Evolutionary conservation across 2,329 filamentous ascomycete species (phyloP).

Genomic region (Lecanicillium sp.): DNA sequence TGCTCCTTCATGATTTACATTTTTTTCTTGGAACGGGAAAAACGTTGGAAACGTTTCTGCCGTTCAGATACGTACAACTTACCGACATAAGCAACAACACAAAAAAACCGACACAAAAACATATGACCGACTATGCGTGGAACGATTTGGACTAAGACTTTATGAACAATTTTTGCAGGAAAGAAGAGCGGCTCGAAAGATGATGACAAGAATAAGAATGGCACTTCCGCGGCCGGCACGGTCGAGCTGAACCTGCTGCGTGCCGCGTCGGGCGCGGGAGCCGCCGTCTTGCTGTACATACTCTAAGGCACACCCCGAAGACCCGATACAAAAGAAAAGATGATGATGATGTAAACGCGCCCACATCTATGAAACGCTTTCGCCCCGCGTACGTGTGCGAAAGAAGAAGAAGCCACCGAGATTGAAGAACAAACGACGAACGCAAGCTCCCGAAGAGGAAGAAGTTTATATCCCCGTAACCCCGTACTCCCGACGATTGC

Average conservation of each 20-base stretch:
- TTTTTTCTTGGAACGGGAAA: conserved; percentile 1
- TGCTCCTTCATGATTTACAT: no score
- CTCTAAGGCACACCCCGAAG: conserved; percentile 4
- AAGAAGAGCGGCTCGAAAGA: conserved; percentile 1
- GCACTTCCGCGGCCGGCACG: not conserved
- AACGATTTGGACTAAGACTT: conserved; percentile 11
- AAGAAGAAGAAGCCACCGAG: no score
- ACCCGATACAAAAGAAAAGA: conserved; percentile 7
- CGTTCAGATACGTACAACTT: no score
- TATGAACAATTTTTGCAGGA: conserved; percentile 8
- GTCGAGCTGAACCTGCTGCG: conserved; percentile 1
- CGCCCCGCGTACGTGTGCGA: conserved; percentile 6
- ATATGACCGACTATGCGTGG: conserved; percentile 1
- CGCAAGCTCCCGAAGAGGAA: no score
- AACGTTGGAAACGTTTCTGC: no score
- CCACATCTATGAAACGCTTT: not conserved
- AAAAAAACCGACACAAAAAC: not conserved
- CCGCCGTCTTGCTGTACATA: conserved; percentile 7
- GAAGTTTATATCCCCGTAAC: conserved; percentile 7
- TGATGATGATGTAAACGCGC: not conserved
- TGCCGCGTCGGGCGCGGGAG: conserved; percentile 5
- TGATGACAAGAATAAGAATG: not conserved
- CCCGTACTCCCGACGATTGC: not conserved
- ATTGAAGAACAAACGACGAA: no score
- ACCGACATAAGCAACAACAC: no score